Percentiles rank a stretch among this genome's conserved stretches.
Conservation (phyloP, 176 grass and related monocot species). For the Carex parvula region DNA sequence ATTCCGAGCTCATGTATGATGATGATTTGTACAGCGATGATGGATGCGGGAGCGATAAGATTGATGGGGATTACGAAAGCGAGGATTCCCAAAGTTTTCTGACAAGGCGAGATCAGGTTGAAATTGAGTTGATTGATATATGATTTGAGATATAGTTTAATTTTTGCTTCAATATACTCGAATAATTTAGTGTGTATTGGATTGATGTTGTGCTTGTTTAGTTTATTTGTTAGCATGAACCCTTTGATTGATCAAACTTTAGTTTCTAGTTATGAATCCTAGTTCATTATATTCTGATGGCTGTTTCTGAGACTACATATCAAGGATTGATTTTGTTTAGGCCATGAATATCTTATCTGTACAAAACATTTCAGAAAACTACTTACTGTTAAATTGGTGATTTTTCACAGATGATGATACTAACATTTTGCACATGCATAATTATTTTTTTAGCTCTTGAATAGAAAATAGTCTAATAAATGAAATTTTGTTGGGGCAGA, state of each 20-base stretch:
- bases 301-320: background rate
- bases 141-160: background rate
- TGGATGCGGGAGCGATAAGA: conserved; percentile 18
- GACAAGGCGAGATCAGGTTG: conserved; percentile 63
- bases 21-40: conserved; percentile 54
- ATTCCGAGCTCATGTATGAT: conserved; percentile 61
- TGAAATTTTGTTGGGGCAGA: conserved; percentile 35
- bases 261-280: background rate
- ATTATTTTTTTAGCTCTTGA: background rate
- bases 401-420: background rate
- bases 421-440: background rate
- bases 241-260: background rate
- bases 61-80: conserved; percentile 32
- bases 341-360: background rate
- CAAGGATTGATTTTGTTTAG: background rate
- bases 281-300: background rate
- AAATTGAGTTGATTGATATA: background rate
- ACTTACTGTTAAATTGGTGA: background rate
- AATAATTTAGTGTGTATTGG: background rate
- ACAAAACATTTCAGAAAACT: background rate
- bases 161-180: background rate
- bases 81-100: conserved; percentile 46
- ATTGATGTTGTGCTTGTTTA: background rate
- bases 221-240: too few relatives aligned
- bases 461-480: background rate